Evolutionary conservation across 2,329 filamentous ascomycete species (phyloP).

Genomic region (Neodidymelliopsis sp.): DNA sequence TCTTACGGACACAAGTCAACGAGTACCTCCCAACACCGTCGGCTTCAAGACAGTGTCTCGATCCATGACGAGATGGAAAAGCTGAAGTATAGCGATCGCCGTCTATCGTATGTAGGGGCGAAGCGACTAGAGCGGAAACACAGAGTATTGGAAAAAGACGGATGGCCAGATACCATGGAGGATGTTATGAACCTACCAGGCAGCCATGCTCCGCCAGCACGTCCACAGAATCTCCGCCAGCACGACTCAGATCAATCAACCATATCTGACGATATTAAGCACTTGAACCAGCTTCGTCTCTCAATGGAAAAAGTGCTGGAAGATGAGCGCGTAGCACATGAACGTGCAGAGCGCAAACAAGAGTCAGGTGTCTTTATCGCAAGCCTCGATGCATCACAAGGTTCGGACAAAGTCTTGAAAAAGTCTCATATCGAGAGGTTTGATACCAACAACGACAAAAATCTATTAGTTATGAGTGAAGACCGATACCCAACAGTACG

Average conservation of each 20-base stretch:
- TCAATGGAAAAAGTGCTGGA: not conserved
- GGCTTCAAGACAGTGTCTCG: slow-evolving; percentile 5
- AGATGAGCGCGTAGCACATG: not conserved
- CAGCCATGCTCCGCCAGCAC: not conserved
- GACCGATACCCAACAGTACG: no score
- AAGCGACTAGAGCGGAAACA: not conserved
- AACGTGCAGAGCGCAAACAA: not conserved
- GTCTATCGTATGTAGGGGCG: not conserved
- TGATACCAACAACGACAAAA: slow-evolving; percentile 1
- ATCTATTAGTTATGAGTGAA: no score
- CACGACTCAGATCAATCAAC: not conserved
- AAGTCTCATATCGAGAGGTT: not conserved
- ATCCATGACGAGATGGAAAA: slow-evolving; percentile 6
- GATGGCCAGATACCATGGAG: not conserved
- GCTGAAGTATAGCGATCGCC: not conserved
- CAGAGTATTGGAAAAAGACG: not conserved
- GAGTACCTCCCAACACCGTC: no score
- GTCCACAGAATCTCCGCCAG: not conserved
- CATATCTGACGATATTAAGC: not conserved
- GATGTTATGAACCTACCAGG: not conserved
- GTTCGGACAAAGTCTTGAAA: not conserved
- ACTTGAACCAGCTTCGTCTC: not conserved
- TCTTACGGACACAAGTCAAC: no score
- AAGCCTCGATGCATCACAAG: not conserved
- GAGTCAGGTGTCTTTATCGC: not conserved